A percentile compares a stretch with the other conserved stretches of the same genome.
phyloP scores from a whole-genome alignment of 345 rosid species.

The Lepidium aucheri region DNA sequence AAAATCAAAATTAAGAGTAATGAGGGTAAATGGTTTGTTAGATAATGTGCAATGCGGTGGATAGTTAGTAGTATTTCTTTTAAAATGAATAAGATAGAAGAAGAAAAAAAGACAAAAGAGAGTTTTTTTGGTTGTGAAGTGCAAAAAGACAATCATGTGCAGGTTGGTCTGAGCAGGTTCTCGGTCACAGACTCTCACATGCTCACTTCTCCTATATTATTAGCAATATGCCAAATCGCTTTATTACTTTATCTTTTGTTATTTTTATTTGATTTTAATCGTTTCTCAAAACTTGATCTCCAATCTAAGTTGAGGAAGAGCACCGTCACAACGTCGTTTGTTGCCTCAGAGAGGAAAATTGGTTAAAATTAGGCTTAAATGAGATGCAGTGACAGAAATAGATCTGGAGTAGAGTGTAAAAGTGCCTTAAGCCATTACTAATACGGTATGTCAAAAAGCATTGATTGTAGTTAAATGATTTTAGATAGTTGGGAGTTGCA shows the following conservation, averaged over 20 bases:
- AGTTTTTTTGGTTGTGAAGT: constrained; percentile 1
- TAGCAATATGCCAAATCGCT: constrained; percentile 21
- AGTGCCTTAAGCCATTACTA: neutral
- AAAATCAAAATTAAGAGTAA: neutral
- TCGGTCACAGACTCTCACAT: constrained; percentile 25
- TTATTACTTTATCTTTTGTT: neutral
- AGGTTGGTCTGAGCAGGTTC: constrained; percentile 22
- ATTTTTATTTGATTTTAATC: neutral
- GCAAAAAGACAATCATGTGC: constrained; percentile 20
- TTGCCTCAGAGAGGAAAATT: too few relatives aligned
- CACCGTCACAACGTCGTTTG: constrained; percentile 19
- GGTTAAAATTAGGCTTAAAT: too few relatives aligned
- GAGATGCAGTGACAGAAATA: neutral
- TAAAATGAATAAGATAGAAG: neutral
- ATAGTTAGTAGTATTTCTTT: neutral
- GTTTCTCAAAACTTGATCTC: neutral
- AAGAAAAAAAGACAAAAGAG: constrained; percentile 21
- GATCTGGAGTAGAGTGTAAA: neutral
- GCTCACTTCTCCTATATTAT: constrained; percentile 19
- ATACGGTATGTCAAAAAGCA: neutral
- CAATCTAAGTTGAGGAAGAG: neutral
- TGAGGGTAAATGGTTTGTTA: neutral
- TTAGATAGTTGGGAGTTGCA: constrained; percentile 14
- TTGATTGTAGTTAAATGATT: neutral
- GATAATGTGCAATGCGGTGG: neutral